Percentiles rank a stretch among this genome's conserved stretches.
Evolutionary conservation across 305 asterid species (phyloP).

Genomic region (Caryopteris hybrid): DNA sequence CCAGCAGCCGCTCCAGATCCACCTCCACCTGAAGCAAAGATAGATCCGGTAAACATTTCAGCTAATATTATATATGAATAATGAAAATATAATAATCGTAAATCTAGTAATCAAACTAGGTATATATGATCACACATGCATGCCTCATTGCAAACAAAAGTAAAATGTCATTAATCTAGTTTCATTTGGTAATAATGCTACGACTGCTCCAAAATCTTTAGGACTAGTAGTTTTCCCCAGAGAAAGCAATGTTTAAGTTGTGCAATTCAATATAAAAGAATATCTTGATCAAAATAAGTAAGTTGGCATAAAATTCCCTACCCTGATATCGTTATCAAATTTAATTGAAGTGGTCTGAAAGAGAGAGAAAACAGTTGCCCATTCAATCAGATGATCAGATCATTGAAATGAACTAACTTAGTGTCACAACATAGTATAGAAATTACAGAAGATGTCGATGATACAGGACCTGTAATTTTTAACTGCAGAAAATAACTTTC

Average conservation of each 20-base stretch:
- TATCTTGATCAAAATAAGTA: neutral
- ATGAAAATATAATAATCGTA: neutral
- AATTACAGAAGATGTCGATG: neutral
- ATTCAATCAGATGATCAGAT: neutral
- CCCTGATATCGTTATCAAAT: neutral
- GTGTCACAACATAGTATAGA: neutral
- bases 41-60: slow-evolving; percentile 5
- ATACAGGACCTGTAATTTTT: too few relatives aligned
- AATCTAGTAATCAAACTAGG: neutral
- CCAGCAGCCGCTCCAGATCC: slow-evolving; percentile 51
- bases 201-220: neutral
- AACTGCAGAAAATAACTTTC: too few relatives aligned
- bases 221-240: neutral
- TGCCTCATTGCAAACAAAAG: neutral
- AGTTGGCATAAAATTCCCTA: too few relatives aligned
- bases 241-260: neutral
- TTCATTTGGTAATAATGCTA: neutral
- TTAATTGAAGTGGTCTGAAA: neutral
- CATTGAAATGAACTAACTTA: neutral
- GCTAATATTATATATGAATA: neutral
- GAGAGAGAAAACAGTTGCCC: neutral
- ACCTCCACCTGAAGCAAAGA: slow-evolving; percentile 50
- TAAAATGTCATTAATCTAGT: too few relatives aligned
- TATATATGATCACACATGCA: neutral
- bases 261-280: neutral